These are phyloP conservation scores for maize (Zea mays) DNA, from an alignment of 176 grass and related monocot species.

Conservation along the genomic window DNA sequence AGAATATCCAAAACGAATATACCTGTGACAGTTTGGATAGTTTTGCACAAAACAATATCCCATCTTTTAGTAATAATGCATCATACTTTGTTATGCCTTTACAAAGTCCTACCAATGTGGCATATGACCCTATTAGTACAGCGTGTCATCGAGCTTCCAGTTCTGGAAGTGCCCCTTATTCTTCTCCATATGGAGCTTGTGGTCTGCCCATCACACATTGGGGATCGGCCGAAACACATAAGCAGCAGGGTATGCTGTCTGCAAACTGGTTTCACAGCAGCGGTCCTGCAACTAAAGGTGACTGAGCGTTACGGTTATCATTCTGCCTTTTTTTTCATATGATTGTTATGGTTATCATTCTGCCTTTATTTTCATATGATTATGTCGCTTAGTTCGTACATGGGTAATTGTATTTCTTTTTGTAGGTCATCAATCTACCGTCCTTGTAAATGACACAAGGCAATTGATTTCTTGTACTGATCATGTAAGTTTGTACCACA, in stretches of 20 bases:
- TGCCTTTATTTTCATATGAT: neutral
- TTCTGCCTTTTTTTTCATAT: neutral
- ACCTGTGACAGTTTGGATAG: constrained; percentile 62
- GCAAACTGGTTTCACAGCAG: constrained; percentile 14
- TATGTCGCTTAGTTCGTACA: constrained; percentile 21
- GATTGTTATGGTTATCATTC: constrained; percentile 2
- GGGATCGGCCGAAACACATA: neutral
- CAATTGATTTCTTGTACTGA: constrained; percentile 12
- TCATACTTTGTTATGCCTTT: constrained; percentile 94
- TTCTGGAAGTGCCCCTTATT: constrained; percentile 42
- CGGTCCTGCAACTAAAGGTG: constrained; percentile 39
- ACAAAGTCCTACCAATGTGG: constrained; percentile 91
- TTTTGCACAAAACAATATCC: constrained; percentile 60
- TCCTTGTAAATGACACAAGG: constrained; percentile 29
- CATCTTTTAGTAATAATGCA: constrained; percentile 63
- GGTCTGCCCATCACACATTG: constrained; percentile 4
- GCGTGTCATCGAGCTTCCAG: constrained; percentile 40
- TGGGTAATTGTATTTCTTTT: constrained; percentile 17
- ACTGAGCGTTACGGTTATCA: neutral
- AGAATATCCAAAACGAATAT: constrained; percentile 83
- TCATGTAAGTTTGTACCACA: constrained; percentile 46
- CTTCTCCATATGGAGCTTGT: constrained; percentile 39
- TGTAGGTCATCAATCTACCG: constrained; percentile 41
- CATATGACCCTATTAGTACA: constrained; percentile 52
- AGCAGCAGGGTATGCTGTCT: constrained; percentile 23